Conservation (phyloP, 352 stramenopile genomes). For the Phytophthora syringae region DNA sequence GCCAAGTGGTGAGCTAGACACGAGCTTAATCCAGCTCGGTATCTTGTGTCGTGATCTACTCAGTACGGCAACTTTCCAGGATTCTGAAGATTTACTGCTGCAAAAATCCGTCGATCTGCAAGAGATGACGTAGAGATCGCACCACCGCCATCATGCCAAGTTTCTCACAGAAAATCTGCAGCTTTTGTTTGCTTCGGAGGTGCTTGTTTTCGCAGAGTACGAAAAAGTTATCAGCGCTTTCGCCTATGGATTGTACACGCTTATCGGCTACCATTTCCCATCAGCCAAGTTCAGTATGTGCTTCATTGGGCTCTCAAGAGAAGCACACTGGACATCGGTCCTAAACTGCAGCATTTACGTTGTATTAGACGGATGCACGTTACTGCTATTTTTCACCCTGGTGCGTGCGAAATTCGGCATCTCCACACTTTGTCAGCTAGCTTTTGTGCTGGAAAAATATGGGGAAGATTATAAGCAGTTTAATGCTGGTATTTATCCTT, state of each 20-base stretch:
- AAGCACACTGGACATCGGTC: slow-evolving; percentile 9
- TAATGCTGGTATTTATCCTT: slow-evolving; percentile 38
- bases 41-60: slow-evolving; percentile 11
- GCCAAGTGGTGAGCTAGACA: not conserved
- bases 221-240: slow-evolving; percentile 30
- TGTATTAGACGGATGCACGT: slow-evolving; percentile 18
- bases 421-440: slow-evolving; percentile 30
- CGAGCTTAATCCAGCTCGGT: slow-evolving; percentile 4
- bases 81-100: not conserved
- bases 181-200: slow-evolving; percentile 33
- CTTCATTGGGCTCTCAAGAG: slow-evolving; percentile 18
- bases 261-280: slow-evolving; percentile 16
- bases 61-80: not conserved
- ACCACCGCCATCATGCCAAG: slow-evolving; percentile 25
- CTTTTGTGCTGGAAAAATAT: slow-evolving; percentile 46
- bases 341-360: slow-evolving; percentile 17
- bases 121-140: slow-evolving; percentile 28
- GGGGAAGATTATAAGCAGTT: slow-evolving; percentile 32
- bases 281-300: slow-evolving; percentile 26
- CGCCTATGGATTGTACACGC: slow-evolving; percentile 34
- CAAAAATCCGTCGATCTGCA: not conserved
- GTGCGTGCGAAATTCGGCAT: slow-evolving; percentile 33
- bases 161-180: slow-evolving; percentile 27
- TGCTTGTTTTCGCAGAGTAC: slow-evolving; percentile 40
- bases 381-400: slow-evolving; percentile 22